Base-by-base conservation (phyloP, 1,284 basidiomycete species). In the Papiliotrema nemorosa region DNA sequence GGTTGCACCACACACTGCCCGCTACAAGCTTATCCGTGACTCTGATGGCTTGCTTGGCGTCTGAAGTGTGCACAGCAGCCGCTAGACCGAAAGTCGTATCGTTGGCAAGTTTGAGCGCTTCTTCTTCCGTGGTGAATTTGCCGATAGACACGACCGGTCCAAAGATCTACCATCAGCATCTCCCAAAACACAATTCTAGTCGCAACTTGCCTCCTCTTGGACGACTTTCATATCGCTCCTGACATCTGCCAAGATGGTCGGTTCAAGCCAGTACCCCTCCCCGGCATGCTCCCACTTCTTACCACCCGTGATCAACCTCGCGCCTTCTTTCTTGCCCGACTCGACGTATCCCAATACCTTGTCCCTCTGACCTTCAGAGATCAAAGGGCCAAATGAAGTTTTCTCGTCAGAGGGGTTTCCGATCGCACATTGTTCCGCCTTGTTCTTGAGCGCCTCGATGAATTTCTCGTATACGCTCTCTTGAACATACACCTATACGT, bases 321-420 rank as follows among this genome's bases (percentile, higher is more conserved):
- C 93, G 18, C 93, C 93, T 66, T 88, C 84, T 57, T 81, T 68
- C 73, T 88, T 89, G 29, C 92, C 94, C 1, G 80, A 79, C 61
- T 93, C 86, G 63, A 98, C 93, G 73, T 92, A 97, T 14, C 77
- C 76, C 82, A 90, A 86, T 46, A 97, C 84, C 60, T 87, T 86
- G 72, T 97, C 90, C 63, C 87, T 89, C 73, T 97, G 93, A 22
- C 73, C 75, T 68, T 86, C 86, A 24, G 88, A 90, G 39, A 91
- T 84, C 84, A 93, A 78, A 20, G 91, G 90, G 2, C 90, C 90
- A 36, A 84, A 88, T 45, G 82, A 82, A 16, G 80, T 83, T 39
- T 78, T 77, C 44, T 88, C 84, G 64, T 89, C 84, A 59, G 88
- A 83, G 0, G 87, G 89, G 68, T 72, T 79, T 12, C 88, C 88